phyloP scores from a whole-genome alignment of 164 flowering plant genomes.

The Liriodendron chinense region DNA sequence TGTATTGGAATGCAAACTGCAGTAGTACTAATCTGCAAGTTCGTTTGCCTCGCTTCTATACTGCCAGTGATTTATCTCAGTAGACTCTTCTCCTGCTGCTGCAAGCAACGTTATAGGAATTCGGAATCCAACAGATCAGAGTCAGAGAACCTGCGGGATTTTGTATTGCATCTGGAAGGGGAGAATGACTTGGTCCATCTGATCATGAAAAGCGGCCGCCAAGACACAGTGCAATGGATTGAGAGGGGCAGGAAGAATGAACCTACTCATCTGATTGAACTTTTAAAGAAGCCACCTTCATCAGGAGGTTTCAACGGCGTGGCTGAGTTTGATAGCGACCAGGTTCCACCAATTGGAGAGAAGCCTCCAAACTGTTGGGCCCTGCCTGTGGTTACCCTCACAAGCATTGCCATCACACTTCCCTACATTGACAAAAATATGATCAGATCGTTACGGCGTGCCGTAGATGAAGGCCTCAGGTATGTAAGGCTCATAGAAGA shows the following conservation, averaged over 20 bases:
- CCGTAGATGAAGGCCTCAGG: conserved; percentile 41
- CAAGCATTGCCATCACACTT: conserved; percentile 52
- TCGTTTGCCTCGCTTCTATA: conserved; percentile 32
- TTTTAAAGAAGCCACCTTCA: conserved; percentile 22
- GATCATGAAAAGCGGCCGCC: conserved; percentile 32
- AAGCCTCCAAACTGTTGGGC: conserved; percentile 65
- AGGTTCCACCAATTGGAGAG: conserved; percentile 28
- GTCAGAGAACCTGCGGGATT: conserved; percentile 25
- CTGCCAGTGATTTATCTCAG: conserved; percentile 20
- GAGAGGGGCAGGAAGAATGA: conserved; percentile 32
- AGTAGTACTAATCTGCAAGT: conserved; percentile 42
- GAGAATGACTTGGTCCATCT: conserved; percentile 43
- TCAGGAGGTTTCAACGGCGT: conserved; percentile 37
- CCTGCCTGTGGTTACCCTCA: conserved; percentile 59
- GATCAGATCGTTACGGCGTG: conserved; percentile 19
- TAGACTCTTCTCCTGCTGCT: neutral
- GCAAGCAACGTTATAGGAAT: too few relatives aligned
- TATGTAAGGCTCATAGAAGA: conserved; percentile 40
- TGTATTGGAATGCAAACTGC: conserved; percentile 38
- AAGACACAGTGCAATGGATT: conserved; percentile 38
- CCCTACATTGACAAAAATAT: conserved; percentile 27
- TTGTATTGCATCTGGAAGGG: conserved; percentile 57
- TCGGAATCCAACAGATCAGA: conserved; percentile 1
- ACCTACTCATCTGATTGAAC: conserved; percentile 41
- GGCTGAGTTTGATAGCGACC: conserved; percentile 38